Evolutionary conservation across 208 protist genomes (phyloP), one percentile per base, ranked within the genome.

Genomic region (Leishmania gerbilli): DNA sequence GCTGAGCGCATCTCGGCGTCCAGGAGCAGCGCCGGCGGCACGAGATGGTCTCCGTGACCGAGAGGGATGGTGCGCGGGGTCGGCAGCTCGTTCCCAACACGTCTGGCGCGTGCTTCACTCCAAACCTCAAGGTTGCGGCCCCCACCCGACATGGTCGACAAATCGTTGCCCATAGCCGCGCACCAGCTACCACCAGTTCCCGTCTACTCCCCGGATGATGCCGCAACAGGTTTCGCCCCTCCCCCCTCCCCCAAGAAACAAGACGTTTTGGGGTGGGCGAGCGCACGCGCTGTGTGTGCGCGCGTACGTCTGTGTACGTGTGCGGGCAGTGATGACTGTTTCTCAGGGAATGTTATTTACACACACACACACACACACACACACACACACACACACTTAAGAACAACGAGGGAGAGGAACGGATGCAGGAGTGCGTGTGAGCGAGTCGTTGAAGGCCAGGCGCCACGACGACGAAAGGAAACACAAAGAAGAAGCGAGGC

Each of bases 141-240:
- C 2, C 37, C 55, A 9, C 55, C 74, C 17, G n/a, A 49, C 37
- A 51, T 24, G 21, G 24, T 11, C 34, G 74, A 68, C 19, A 77
- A 9, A 5, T 77, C 74, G 21, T 67, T 64, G 24, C 74, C 74
- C 74, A 77, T 77, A 7, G 53, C 40, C 2, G 47, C 74, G 13
- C 56, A 65, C 55, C 68, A 17, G 31, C 9, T 21, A 5, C 13
- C 62, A 7, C 17, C 4, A 1, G 15, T 31, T 7, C 24, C 24
- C 24, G 0, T 62, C 21, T 62, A 7, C 56, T 62, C 56, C 24
- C 13, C 56, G 51, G 51, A 37, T 37, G 62, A 27, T 67, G 62
- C 17, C 11, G 31, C 15, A 37, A 37, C 31, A 3, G 3, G 13
- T 40, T 6, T 67, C 62, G 8, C 62, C 31, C 31, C 51, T 19